Evolutionary conservation across 2,329 filamentous ascomycete genomes (phyloP), one percentile per base, ranked within the genome.

Genomic region (Hyphodiscus sp.): DNA sequence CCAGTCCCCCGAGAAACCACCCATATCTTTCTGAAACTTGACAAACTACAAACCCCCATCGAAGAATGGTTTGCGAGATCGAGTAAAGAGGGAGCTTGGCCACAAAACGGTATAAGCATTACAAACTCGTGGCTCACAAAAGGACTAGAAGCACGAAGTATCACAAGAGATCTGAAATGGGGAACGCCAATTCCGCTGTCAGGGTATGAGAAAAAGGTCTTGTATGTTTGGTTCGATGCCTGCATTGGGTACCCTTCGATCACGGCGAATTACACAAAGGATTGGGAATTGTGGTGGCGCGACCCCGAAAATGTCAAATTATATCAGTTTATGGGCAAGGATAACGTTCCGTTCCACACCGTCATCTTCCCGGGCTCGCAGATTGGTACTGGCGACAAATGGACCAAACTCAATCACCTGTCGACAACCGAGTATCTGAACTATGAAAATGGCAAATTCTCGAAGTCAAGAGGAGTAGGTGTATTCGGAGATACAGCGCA

Each of bases 171-270:
- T 74, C 76, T 96, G 56, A 91, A 88, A 69, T 96, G 92, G 92
- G 92, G 92, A 66, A 70, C 67, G 16, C 69, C 69, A 20, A 68
- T 83, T 13, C 80, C 80, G 26, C 65, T 81, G 2, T 70, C 77
- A 29, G 82, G 78, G 13, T 87, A 85, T 63, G 81, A 86, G 59
- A 77, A 85, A 59, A 89, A 89, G 58, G 92, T 96, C 57, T 83
- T 96, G 61, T 96, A 96, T 67, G 91, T 96, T 56, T 76, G 71
- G 70, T 90, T 96, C 68, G 89, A 95, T 68, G 89, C 89, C 51
- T 94, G 89, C 71, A 94, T 96, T 65, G 91, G 91, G 19, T 96
- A 96, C 69, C 85, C 91, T n/a, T 95, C 90, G 1, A 96, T 96
- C 62, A 96, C 91, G 1, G 89, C 89, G 59, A 91, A 83, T 63